Conservation (phyloP, 345 rosid genomes). For the Luvunga scandens region DNA sequence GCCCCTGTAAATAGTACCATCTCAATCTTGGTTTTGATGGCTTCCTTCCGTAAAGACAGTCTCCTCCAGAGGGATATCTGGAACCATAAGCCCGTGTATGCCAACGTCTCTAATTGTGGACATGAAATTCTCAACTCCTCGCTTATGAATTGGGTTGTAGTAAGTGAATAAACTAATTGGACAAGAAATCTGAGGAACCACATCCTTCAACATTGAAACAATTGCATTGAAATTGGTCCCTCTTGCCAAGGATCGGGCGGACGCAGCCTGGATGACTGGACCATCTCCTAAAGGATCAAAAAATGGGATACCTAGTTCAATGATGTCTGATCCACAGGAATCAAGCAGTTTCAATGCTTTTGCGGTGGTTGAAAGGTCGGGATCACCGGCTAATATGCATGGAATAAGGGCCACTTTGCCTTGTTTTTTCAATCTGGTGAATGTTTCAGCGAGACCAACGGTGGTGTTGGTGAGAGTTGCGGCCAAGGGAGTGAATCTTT, state of each 20-base stretch:
- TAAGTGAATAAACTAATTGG: conserved; percentile 81
- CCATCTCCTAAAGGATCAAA: conserved; percentile 95
- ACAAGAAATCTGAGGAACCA: conserved; percentile 72
- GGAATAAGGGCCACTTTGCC: conserved; percentile 84
- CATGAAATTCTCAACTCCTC: conserved; percentile 73
- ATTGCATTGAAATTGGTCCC: conserved; percentile 73
- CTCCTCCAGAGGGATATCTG: conserved; percentile 97
- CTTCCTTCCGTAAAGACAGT: conserved; percentile 72
- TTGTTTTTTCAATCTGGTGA: conserved; percentile 53
- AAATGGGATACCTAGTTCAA: conserved; percentile 82
- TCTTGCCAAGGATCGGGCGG: conserved; percentile 72
- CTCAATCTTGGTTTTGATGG: conserved; percentile 69
- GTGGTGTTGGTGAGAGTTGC: conserved; percentile 38
- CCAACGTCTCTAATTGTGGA: conserved; percentile 59
- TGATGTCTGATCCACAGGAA: conserved; percentile 75
- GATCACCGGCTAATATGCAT: conserved; percentile 92
- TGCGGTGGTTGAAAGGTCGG: conserved; percentile 94
- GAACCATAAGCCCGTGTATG: conserved; percentile 84
- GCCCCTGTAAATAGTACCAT: conserved; percentile 31
- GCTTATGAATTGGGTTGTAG: conserved; percentile 78
- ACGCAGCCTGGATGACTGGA: conserved; percentile 96
- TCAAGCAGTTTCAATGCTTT: conserved; percentile 79
- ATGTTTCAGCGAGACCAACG: conserved; percentile 57
- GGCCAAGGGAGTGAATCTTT: conserved; percentile 49
- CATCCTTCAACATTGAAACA: conserved; percentile 76